Evolutionary conservation across 2,329 filamentous ascomycete genomes (phyloP).

Genomic region (Canariomyces notabilis): DNA sequence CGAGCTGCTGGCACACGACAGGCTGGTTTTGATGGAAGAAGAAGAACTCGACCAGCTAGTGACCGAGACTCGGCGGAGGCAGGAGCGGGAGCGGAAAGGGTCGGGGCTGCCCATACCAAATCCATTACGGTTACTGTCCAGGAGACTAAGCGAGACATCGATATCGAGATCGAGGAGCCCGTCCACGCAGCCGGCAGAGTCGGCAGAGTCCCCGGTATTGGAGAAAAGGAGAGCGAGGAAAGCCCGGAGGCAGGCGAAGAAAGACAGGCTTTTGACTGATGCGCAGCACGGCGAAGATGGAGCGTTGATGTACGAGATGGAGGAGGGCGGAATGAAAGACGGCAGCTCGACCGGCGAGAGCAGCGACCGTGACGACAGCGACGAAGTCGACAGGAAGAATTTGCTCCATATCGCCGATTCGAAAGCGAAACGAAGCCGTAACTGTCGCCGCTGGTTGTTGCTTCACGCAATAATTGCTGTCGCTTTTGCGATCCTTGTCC

Average conservation of each 20-base stretch:
- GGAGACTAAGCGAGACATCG: conserved; percentile 23
- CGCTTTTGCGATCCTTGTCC: conserved; percentile 51
- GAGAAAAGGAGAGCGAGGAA: conserved; percentile 48
- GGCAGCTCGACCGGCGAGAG: conserved; percentile 60
- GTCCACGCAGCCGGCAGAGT: conserved; percentile 9
- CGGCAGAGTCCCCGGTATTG: conserved; percentile 38
- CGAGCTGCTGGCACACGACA: conserved; percentile 65
- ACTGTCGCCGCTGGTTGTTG: conserved; percentile 50
- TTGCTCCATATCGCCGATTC: conserved; percentile 45
- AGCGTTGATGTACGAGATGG: conserved; percentile 84
- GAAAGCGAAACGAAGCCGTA: conserved; percentile 45
- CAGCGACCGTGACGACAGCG: conserved; percentile 56
- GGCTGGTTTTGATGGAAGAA: conserved; percentile 68
- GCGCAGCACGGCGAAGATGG: conserved; percentile 63
- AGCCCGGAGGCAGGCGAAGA: conserved; percentile 48
- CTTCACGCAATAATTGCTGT: conserved; percentile 48
- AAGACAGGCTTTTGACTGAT: conserved; percentile 46
- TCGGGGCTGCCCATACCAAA: conserved; percentile 48
- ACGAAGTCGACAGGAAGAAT: conserved; percentile 50
- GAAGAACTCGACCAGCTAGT: conserved; percentile 63
- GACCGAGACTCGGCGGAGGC: conserved; percentile 43
- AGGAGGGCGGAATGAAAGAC: conserved; percentile 68
- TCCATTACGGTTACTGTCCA: conserved; percentile 34
- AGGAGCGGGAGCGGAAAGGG: conserved; percentile 44
- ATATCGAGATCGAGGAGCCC: conserved; percentile 22